A percentile compares a stretch with the other conserved stretches of the same genome.
These are phyloP conservation scores for Crassisporium funariophilum DNA, from an alignment of 768 basidiomycete genomes.

Conservation along the genomic window DNA sequence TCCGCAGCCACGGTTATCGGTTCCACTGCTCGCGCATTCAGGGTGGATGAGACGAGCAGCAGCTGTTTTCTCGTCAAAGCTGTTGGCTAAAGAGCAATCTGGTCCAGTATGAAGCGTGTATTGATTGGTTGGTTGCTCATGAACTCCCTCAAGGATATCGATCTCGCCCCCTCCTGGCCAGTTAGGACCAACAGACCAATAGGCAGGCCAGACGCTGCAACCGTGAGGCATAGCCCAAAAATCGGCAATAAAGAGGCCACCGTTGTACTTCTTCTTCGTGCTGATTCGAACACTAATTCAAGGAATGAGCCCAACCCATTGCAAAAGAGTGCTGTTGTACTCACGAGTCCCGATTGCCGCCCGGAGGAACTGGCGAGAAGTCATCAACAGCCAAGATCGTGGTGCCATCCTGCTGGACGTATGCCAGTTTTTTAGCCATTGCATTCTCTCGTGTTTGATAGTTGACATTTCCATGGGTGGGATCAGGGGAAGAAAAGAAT, in stretches of 20 bases:
- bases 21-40: slow-evolving; percentile 42
- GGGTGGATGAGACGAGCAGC: slow-evolving; percentile 29
- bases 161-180: slow-evolving; percentile 68
- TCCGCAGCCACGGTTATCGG: slow-evolving; percentile 51
- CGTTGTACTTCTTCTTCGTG: slow-evolving; percentile 58
- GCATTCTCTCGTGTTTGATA: slow-evolving; percentile 55
- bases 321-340: slow-evolving; percentile 17
- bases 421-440: slow-evolving; percentile 54
- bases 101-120: slow-evolving; percentile 64
- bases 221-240: slow-evolving; percentile 72
- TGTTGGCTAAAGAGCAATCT: slow-evolving; percentile 38
- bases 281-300: slow-evolving; percentile 64
- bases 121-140: slow-evolving; percentile 58
- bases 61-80: slow-evolving; percentile 23
- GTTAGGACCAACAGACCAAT: slow-evolving; percentile 50
- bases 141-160: slow-evolving; percentile 76
- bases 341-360: slow-evolving; percentile 59
- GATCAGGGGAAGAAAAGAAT: slow-evolving; percentile 65
- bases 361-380: slow-evolving; percentile 45
- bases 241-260: slow-evolving; percentile 79
- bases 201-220: slow-evolving; percentile 65
- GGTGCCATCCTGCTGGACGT: slow-evolving; percentile 57
- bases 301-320: slow-evolving; percentile 4
- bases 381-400: slow-evolving; percentile 67
- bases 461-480: slow-evolving; percentile 70